Base-by-base conservation (phyloP, 345 rosid genomes). In the Aethionema arabicum region DNA sequence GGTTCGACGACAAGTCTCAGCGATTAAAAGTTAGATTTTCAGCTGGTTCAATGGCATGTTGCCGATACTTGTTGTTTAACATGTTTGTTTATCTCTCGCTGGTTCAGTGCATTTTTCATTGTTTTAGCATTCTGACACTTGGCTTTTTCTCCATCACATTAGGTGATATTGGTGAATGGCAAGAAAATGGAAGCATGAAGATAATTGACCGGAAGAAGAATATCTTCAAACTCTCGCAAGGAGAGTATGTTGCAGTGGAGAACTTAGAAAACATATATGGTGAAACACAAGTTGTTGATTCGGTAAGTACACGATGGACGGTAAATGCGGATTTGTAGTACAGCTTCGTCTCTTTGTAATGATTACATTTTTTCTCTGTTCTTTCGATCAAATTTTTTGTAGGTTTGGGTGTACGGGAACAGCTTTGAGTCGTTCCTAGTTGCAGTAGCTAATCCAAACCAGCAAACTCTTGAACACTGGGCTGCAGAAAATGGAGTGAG, bases 121-220 rank as follows among this genome's bases (percentile, higher is more conserved):
- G 27, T 21, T 21, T 21, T 21, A 21, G 27, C 1, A 21, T 21
- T 45, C n/a, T 69, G 43, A 61, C 56, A 16, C 57, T 16, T 31
- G 29, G n/a, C n/a, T 44, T 42, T 14, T 42, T 39, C 33, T 2
- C 7, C 6, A 12, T 63, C 37, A 45, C 51, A 40, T 75, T 79
- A 86, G 96, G 96, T 63, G 96, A 89, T 79, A 65, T 89, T 52
- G 96, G 96, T 8, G 95, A 89, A 60, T 89, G 96, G 96, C 96
- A 89, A 80, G 77, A 83, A 11, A 80, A 89, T 51, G 96, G 96
- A 76, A 83, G 91, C 80, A 67, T 89, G 89, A 89, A 83, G 74
- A 82, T 89, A 32, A 83, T 89, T 40, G 96, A 89, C 68, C 81
- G 96, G 32, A 86, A 84, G 87, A 89, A 89, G 67, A 89, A 89